Evolutionary conservation across 2,329 filamentous ascomycete genomes (phyloP), one percentile per base, ranked within the genome.

Genomic region (Saccharata proteae): DNA sequence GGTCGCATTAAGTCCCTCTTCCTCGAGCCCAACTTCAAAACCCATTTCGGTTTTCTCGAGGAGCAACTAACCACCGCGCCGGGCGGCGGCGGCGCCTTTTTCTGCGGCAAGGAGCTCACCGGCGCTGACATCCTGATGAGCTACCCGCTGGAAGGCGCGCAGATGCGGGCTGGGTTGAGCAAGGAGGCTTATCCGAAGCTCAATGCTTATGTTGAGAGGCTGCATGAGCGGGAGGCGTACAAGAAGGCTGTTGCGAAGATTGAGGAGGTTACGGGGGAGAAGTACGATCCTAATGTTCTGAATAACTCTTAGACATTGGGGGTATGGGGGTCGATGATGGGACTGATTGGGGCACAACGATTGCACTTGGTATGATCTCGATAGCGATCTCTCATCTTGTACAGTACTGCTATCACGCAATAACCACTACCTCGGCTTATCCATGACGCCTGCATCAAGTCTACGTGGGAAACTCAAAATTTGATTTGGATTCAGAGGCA

Each of bases 111-210:
- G 5, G 49, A 56, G 3, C 43, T 72, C 16, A 67, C 65, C 1
- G 63, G 55, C 9, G 67, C 64, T 4, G 67, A 71, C 43, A 64
- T 71, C 25, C 46, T 70, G 45, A 56, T 70, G 47, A 61, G 59
- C 29, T 71, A 67, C 42, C 64, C 61, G 0, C 42, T 71, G 4
- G 59, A 69, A 36, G 64, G 53, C 3, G 63, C 54, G 2, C 47
- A 51, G 16, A 42, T 43, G 23, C 39, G 45, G 14, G 48, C 45
- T 9, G 54, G 55, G 17, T 37, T 63, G 19, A 61, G 54, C 2
- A 51, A 56, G 37, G 51, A 51, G 11, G 55, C 49, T 18, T 67
- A 64, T 38, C 66, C 67, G 0, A 59, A 57, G 39, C 39, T 71
- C 29, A 52, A 44, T 7, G 59, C 47, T 7, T 71, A 67, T 41